These are phyloP conservation scores for Solanum hybrid DNA, from an alignment of 305 asterid genomes.

Conservation along the genomic window DNA sequence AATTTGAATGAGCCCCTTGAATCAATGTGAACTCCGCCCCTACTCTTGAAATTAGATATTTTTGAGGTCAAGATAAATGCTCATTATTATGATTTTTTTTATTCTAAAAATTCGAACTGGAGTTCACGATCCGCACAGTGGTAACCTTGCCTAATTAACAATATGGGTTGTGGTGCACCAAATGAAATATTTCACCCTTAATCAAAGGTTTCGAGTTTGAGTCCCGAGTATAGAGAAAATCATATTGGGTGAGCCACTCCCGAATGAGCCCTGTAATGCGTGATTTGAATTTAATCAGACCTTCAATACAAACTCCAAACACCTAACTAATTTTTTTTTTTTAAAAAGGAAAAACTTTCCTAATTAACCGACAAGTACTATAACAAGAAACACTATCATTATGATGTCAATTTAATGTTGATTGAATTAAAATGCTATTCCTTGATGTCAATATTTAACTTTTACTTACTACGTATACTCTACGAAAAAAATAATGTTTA, in stretches of 20 bases:
- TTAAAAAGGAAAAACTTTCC: not conserved
- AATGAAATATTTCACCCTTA: fast-evolving
- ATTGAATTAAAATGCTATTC: not conserved
- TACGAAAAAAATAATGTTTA: not conserved
- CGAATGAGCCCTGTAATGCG: no score
- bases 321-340: no score
- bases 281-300: no score
- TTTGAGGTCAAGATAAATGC: not conserved
- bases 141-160: not conserved
- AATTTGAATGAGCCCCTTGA: not conserved
- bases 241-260: fast-evolving
- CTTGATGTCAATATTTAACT: not conserved
- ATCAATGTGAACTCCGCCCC: not conserved
- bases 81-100: not conserved
- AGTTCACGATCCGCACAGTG: not conserved
- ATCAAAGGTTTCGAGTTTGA: no score
- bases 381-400: not conserved
- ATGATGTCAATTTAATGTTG: not conserved
- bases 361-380: not conserved
- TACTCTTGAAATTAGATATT: no score
- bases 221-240: no score
- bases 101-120: not conserved
- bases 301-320: no score
- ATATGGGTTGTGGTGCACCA: not conserved
- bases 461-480: not conserved